Percentiles rank a stretch among this genome's conserved stretches.
Conservation (phyloP, 2,329 filamentous ascomycete species). For the Paraconiothyrium sp. region DNA sequence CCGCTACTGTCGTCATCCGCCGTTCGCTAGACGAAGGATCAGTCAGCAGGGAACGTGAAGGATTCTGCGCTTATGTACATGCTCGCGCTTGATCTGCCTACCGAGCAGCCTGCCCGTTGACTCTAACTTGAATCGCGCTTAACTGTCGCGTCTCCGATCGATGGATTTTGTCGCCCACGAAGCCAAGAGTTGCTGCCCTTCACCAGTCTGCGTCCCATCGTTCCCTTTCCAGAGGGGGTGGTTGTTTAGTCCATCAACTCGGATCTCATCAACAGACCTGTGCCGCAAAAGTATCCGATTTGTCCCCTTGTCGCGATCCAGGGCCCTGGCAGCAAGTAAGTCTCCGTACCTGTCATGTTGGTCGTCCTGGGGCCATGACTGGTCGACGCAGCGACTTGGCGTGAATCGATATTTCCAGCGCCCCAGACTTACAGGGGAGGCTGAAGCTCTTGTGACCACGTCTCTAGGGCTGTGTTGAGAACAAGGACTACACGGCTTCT, state of each 20-base stretch:
- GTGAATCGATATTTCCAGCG: slow-evolving; percentile 15
- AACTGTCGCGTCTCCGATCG: slow-evolving; percentile 10
- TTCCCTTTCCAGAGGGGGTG: not conserved
- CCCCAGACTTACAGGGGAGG: slow-evolving; percentile 14
- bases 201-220: not conserved
- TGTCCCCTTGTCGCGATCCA: slow-evolving; percentile 10
- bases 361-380: slow-evolving; percentile 11
- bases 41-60: slow-evolving; percentile 16
- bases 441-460: slow-evolving; percentile 10
- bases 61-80: slow-evolving; percentile 17
- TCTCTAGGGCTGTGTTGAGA: slow-evolving; percentile 6
- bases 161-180: not conserved
- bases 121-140: slow-evolving; percentile 22
- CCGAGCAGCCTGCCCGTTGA: slow-evolving; percentile 19
- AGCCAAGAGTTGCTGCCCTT: not conserved
- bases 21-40: slow-evolving; percentile 8
- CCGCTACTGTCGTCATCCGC: slow-evolving; percentile 16
- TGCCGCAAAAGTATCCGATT: slow-evolving; percentile 14
- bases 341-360: slow-evolving; percentile 16
- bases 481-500: slow-evolving; percentile 13
- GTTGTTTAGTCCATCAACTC: not conserved
- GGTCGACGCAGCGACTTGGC: slow-evolving; percentile 14
- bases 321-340: slow-evolving; percentile 11
- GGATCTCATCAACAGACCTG: not conserved
- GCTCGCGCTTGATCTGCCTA: slow-evolving; percentile 20